Conservation (phyloP, 108 stramenopile genomes). For the Skeletonema costatum region DNA sequence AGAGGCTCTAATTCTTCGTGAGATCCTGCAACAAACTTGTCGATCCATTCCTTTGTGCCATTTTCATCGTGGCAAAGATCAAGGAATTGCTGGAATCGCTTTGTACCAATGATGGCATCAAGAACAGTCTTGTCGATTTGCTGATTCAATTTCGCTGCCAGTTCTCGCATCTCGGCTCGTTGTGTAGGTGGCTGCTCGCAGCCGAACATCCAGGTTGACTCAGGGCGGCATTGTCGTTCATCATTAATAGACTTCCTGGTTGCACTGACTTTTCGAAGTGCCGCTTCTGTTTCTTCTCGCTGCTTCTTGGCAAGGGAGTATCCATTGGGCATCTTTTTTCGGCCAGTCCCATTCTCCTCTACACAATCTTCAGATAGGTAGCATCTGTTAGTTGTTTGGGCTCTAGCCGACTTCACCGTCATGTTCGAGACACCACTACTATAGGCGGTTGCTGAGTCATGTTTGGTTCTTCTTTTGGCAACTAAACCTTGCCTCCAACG, state of each 20-base stretch:
- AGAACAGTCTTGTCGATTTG: not conserved
- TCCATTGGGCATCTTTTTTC: not conserved
- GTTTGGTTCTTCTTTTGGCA: not conserved
- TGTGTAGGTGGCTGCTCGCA: not conserved
- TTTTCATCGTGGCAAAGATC: not conserved
- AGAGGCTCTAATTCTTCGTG: not conserved
- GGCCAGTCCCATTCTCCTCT: not conserved
- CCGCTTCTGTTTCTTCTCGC: not conserved
- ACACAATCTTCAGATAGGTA: not conserved
- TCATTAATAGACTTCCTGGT: not conserved
- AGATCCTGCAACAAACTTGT: not conserved
- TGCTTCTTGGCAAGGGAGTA: not conserved
- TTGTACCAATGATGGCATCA: not conserved
- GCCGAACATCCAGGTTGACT: not conserved
- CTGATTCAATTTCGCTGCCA: not conserved
- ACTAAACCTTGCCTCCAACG: not conserved
- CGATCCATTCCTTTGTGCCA: not conserved
- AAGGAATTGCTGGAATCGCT: not conserved
- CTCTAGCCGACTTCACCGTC: not conserved
- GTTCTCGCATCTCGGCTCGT: not conserved
- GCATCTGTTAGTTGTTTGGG: not conserved
- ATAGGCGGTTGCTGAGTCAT: not conserved
- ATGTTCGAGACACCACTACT: not conserved
- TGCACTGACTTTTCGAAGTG: not conserved
- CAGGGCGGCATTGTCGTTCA: not conserved